A percentile compares a stretch with the other conserved stretches of the same genome.
These are phyloP conservation scores for Linum trigynum DNA, from an alignment of 345 rosid species.

Conservation along the genomic window DNA sequence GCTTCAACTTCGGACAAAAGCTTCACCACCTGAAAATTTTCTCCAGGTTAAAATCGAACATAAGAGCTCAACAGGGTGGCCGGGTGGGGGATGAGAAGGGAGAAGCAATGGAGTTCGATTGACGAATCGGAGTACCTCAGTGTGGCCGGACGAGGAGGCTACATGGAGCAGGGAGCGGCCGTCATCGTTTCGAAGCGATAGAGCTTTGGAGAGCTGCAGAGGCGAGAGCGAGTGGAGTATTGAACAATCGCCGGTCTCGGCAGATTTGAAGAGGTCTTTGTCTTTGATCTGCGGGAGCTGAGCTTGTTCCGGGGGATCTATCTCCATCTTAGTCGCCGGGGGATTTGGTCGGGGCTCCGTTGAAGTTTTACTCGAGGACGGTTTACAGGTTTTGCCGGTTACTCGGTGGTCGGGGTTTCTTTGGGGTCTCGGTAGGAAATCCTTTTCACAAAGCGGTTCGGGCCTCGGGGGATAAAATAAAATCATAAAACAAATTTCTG, in stretches of 20 bases:
- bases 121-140: conserved; percentile 28
- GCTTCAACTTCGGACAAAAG: conserved; percentile 42
- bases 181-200: conserved; percentile 63
- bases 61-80: no score
- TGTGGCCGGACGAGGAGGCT: conserved; percentile 46
- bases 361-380: no score
- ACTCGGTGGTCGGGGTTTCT: no score
- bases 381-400: no score
- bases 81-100: no score
- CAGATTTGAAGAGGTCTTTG: conserved; percentile 61
- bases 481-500: no score
- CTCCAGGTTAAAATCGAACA: not conserved
- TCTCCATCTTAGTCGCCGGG: conserved; percentile 35
- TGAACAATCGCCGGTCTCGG: conserved; percentile 67
- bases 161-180: conserved; percentile 83
- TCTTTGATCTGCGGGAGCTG: conserved; percentile 31
- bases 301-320: conserved; percentile 22
- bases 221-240: conserved; percentile 42
- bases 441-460: no score
- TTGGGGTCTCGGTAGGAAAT: no score
- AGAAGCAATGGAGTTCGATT: not conserved
- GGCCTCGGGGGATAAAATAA: no score
- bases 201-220: conserved; percentile 35
- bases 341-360: no score
- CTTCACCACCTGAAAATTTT: conserved; percentile 43